Conservation (phyloP, 805 yeast species). For the Saccharomyces paradoxus region DNA sequence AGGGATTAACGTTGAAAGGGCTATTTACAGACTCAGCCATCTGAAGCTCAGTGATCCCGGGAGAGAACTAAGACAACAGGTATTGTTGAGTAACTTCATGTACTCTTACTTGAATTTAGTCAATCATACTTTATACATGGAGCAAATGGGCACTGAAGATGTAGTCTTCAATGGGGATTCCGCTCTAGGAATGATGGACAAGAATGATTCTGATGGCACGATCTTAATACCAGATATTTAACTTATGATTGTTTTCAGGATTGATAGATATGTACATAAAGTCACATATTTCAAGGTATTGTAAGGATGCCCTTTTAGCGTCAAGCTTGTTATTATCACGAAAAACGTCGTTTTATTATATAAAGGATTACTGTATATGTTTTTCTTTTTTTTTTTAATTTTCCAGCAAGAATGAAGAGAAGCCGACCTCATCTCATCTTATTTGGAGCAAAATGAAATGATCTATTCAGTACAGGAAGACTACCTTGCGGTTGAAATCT, state of each 20-base stretch:
- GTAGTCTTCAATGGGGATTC: constrained; percentile 1
- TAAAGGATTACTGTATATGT: not conserved
- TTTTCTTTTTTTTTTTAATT: not conserved
- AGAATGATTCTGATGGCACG: constrained; percentile 18
- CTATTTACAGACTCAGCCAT: constrained; percentile 87
- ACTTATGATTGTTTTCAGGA: not conserved
- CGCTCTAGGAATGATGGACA: constrained; percentile 4
- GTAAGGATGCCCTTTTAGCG: not conserved
- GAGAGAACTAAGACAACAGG: constrained; percentile 86
- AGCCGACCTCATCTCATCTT: not conserved
- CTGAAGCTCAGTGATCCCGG: constrained; percentile 90
- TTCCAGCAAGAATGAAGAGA: not conserved
- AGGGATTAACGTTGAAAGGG: constrained; percentile 93
- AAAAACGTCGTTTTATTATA: not conserved
- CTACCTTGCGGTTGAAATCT: not conserved
- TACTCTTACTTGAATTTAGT: constrained; percentile 91
- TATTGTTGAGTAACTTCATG: constrained; percentile 90
- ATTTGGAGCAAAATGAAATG: not conserved
- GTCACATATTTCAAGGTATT: not conserved
- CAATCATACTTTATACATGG: constrained; percentile 78
- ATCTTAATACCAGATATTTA: constrained; percentile 21
- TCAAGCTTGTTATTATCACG: not conserved
- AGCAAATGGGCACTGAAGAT: constrained; percentile 38
- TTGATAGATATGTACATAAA: not conserved
- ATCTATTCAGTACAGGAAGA: not conserved